phyloP scores from a whole-genome alignment of 148 eudicot genomes.

The Persicaria tinctoria region DNA sequence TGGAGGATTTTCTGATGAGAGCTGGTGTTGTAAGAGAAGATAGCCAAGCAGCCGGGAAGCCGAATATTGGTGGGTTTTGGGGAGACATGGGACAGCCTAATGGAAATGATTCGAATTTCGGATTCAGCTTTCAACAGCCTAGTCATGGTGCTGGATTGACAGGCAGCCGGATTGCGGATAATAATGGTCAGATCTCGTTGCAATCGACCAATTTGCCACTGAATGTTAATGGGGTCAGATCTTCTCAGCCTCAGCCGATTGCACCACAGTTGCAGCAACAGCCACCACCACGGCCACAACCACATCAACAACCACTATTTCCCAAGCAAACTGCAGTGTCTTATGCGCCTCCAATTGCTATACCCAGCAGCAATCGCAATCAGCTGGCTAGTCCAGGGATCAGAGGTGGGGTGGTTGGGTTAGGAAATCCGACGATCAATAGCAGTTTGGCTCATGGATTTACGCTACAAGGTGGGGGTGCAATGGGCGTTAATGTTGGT shows the following conservation, averaged over 20 bases:
- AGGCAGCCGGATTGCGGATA: slow-evolving; percentile 14
- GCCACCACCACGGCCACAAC: slow-evolving; percentile 17
- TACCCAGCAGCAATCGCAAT: slow-evolving; percentile 32
- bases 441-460: slow-evolving; percentile 36
- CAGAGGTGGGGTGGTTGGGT: slow-evolving; percentile 49
- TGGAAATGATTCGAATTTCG: slow-evolving; percentile 27
- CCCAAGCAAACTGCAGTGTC: slow-evolving; percentile 58
- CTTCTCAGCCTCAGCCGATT: slow-evolving; percentile 32
- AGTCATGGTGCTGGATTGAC: slow-evolving; percentile 8
- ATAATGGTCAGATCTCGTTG: slow-evolving; percentile 33
- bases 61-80: slow-evolving; percentile 33
- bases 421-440: slow-evolving; percentile 35
- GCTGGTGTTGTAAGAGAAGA: slow-evolving; percentile 94
- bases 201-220: slow-evolving; percentile 45
- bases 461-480: slow-evolving; percentile 47
- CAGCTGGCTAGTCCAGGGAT: slow-evolving; percentile 39
- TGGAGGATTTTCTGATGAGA: slow-evolving; percentile 79
- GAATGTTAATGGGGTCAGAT: slow-evolving; percentile 60
- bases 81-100: slow-evolving; percentile 34
- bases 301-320: slow-evolving; percentile 39
- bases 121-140: slow-evolving; percentile 51
- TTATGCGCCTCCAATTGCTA: slow-evolving; percentile 43
- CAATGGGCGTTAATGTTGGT: slow-evolving; percentile 21
- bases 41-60: slow-evolving; percentile 29
- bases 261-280: slow-evolving; percentile 28